Conservation (phyloP, 768 basidiomycete genomes). For the Floccularia luteovirens region DNA sequence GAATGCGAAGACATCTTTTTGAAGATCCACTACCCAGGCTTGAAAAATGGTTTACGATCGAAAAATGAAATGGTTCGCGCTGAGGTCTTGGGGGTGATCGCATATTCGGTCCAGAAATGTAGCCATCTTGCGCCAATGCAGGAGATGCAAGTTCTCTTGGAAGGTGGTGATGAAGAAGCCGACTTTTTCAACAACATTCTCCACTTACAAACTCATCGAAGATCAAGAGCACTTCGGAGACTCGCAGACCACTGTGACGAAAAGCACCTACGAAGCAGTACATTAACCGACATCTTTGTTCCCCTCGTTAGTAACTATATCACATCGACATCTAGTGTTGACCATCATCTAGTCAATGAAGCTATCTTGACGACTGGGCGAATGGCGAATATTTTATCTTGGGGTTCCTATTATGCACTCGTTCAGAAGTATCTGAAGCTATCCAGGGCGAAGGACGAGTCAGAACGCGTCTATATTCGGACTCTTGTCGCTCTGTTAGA, state of each 20-base stretch:
- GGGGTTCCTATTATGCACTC: constrained; percentile 77
- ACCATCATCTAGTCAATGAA: constrained; percentile 88
- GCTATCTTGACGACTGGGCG: constrained; percentile 75
- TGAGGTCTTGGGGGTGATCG: constrained; percentile 75
- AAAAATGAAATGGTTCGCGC: constrained; percentile 82
- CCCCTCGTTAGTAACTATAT: constrained; percentile 85
- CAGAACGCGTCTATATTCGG: constrained; percentile 79
- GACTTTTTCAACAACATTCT: constrained; percentile 96
- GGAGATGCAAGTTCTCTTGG: constrained; percentile 78
- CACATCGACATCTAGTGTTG: constrained; percentile 46
- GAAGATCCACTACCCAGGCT: constrained; percentile 61
- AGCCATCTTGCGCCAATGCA: constrained; percentile 49
- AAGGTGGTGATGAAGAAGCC: constrained; percentile 86
- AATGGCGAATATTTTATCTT: constrained; percentile 69
- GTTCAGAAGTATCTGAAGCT: constrained; percentile 78
- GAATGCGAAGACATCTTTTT: constrained; percentile 52
- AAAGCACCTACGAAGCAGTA: constrained; percentile 57
- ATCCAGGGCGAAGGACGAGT: constrained; percentile 55
- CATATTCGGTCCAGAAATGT: constrained; percentile 64
- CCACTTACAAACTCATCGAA: constrained; percentile 88
- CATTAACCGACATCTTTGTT: constrained; percentile 75
- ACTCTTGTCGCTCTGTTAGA: constrained; percentile 79
- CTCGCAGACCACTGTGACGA: constrained; percentile 71
- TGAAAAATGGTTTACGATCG: constrained; percentile 74
- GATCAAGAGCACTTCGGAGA: constrained; percentile 79